Evolutionary conservation across 495 filamentous ascomycete species (phyloP).

Genomic region (Hypomontagnella submonticulosa): DNA sequence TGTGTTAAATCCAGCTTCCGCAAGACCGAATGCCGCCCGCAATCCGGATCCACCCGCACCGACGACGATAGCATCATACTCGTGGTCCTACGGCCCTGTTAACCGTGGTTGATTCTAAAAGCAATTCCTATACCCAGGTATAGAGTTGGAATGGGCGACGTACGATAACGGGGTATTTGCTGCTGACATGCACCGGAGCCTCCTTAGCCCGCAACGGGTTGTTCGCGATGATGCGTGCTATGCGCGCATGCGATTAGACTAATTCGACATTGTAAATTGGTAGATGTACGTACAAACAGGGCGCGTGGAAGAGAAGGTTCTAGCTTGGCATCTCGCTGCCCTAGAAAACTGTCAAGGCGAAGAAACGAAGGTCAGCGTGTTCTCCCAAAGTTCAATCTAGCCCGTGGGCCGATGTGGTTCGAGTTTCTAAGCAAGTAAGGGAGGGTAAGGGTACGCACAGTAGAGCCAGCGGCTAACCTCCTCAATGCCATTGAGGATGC

Average conservation of each 20-base stretch:
- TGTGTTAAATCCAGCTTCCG: slow-evolving; percentile 97
- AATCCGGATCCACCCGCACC: slow-evolving; percentile 94
- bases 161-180: slow-evolving; percentile 93
- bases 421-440: slow-evolving; percentile 29
- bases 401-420: slow-evolving; percentile 17
- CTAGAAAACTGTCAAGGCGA: slow-evolving; percentile 57
- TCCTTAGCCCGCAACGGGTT: slow-evolving; percentile 90
- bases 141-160: slow-evolving; percentile 50
- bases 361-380: slow-evolving; percentile 9
- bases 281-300: slow-evolving; percentile 71
- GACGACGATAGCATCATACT: slow-evolving; percentile 87
- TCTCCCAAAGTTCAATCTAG: background rate
- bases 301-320: slow-evolving; percentile 86
- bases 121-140: background rate
- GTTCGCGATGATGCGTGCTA: slow-evolving; percentile 79
- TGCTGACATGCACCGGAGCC: slow-evolving; percentile 81
- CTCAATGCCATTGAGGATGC: slow-evolving; percentile 65
- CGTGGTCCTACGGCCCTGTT: slow-evolving; percentile 61
- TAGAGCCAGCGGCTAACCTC: slow-evolving; percentile 56
- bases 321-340: slow-evolving; percentile 62
- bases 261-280: slow-evolving; percentile 35
- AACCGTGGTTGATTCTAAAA: slow-evolving; percentile 30
- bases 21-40: slow-evolving; percentile 94
- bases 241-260: slow-evolving; percentile 33
- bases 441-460: slow-evolving; percentile 50